Conservation (phyloP, 805 yeast species). For the Lipomyces orientalis region DNA sequence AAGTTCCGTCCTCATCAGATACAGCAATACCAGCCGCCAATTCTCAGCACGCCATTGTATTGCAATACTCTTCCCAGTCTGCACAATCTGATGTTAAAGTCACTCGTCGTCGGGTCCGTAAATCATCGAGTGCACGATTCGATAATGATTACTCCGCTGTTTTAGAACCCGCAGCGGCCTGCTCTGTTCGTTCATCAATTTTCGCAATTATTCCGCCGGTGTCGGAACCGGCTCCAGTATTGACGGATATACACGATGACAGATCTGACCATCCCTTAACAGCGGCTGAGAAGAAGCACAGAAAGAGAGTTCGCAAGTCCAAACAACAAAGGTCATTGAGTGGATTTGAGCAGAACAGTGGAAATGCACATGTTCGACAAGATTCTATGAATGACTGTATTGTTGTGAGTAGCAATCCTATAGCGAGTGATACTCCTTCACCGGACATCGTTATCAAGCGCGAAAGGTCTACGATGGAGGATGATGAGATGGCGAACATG, state of each 20-base stretch:
- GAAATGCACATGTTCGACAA: background rate
- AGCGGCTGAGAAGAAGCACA: background rate
- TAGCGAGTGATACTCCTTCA: background rate
- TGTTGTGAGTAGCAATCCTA: background rate
- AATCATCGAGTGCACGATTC: background rate
- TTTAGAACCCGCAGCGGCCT: background rate
- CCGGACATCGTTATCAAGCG: background rate
- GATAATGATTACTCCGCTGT: background rate
- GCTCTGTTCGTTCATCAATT: background rate
- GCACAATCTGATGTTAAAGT: background rate
- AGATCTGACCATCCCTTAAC: background rate
- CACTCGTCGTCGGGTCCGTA: background rate
- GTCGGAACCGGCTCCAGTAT: background rate
- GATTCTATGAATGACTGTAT: constrained; percentile 11
- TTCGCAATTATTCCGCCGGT: background rate
- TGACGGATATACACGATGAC: background rate
- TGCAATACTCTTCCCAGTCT: background rate
- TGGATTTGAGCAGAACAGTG: background rate
- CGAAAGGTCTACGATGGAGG: background rate
- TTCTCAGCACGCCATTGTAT: background rate
- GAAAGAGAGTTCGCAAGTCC: background rate
- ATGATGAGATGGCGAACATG: background rate
- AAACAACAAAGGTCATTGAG: background rate
- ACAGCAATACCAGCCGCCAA: background rate
- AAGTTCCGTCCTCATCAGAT: background rate